Percentiles rank a stretch among this genome's conserved stretches.
Conservation (phyloP, 108 stramenopile genomes). For the Cyclotella cryptica region DNA sequence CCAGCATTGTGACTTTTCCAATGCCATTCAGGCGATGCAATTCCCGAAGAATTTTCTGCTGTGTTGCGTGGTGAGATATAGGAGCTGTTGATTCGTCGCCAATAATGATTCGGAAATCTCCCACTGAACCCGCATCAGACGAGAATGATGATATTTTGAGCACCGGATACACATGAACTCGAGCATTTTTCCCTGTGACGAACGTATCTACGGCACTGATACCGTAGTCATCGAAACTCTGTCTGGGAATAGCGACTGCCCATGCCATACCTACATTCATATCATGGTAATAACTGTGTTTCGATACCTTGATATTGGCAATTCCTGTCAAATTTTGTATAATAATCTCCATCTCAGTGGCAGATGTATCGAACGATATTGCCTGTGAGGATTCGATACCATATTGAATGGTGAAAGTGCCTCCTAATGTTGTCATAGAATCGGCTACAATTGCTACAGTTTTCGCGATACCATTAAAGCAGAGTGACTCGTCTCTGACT, state of each 20-base stretch:
- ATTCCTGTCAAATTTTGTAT: constrained; percentile 25
- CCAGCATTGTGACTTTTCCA: constrained; percentile 49
- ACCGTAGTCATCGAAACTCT: constrained; percentile 11
- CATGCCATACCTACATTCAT: constrained; percentile 43
- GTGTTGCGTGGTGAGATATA: constrained; percentile 39
- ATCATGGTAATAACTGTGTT: constrained; percentile 33
- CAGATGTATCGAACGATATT: constrained; percentile 27
- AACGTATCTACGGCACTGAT: constrained; percentile 35
- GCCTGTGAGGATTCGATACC: constrained; percentile 16
- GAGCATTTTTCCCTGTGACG: constrained; percentile 48
- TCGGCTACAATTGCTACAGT: constrained; percentile 47
- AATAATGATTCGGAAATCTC: constrained; percentile 46
- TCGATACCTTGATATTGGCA: constrained; percentile 19
- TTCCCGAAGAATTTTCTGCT: constrained; percentile 38
- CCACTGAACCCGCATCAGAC: constrained; percentile 24
- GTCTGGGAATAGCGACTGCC: constrained; percentile 31
- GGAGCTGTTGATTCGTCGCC: constrained; percentile 50
- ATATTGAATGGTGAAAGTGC: constrained; percentile 29
- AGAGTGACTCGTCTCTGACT: constrained; percentile 47
- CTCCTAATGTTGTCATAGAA: constrained; percentile 33
- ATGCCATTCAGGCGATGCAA: constrained; percentile 46
- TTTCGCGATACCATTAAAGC: constrained; percentile 19
- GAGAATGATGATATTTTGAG: constrained; percentile 35
- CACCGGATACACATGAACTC: constrained; percentile 39
- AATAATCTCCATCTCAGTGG: constrained; percentile 39